Evolutionary conservation across 108 stramenopile species (phyloP), one percentile per base, ranked within the genome.

Genomic region (Skeletonema potamos): DNA sequence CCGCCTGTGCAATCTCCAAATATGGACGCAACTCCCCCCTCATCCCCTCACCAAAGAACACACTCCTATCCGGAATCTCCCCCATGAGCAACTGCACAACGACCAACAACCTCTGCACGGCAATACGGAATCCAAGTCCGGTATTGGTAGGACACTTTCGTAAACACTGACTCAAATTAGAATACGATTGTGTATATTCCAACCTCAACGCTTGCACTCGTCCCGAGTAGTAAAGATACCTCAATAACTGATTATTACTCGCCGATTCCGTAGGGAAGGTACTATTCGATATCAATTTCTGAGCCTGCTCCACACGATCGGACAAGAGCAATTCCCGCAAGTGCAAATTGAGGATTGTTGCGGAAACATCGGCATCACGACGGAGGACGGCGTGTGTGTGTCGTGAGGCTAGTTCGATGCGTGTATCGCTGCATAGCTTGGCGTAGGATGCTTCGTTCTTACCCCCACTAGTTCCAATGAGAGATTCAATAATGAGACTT

Each of bases 11-110:
- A 62, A 99, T 94, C 36, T 88, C 84, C 58, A 97, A 64, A 77
- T 99, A 99, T 13, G 98, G 97, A 28, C 32, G 69, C 68, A 99
- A 71, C 48, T 96, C 90, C 10, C 56, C 73, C 54, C 78, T 66
- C 89, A 97, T 92, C 8, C 88, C 93, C 15, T 89, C 84, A 18
- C 77, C 79, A 29, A 76, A 77, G 84, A 99, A 99, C 17, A 90
- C 81, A 66, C 80, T 69, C 12, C 97, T 84, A 41, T 97, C 96
- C 6, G 99, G 99, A 58, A 98, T 95, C 61, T 98, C 97, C 26
- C 99, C 99, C 91, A 97, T 96, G 65, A 99, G 92, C 27, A 98
- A 86, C 79, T 98, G 96, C 4, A 96, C 97, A 0, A 97, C 84
- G 27, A 96, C 76, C 46, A 89, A 73, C 17, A 96, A 87, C 27